Base-by-base conservation (phyloP, 176 grass and related monocot genomes). In the Eleusine coracana region DNA sequence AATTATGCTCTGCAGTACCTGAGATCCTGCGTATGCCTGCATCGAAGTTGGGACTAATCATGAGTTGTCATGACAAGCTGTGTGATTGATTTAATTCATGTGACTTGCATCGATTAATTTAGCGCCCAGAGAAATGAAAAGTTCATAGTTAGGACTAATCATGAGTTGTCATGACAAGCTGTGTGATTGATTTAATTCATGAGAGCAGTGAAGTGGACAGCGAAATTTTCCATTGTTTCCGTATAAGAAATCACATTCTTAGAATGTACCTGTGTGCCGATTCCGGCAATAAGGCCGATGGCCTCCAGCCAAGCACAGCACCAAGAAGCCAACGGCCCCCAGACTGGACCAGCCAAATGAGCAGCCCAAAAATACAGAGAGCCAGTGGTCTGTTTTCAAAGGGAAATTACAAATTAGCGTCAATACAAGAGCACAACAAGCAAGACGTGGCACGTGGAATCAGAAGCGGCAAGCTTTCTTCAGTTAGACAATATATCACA, bases 341-440 rank as follows among this genome's bases (percentile, higher is more conserved):
- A 99, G 18, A 87, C 89, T 25, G 96, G 96, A 8, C 93, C 93
- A 15, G 96, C 96, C 70, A 99, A 85, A 80, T 98, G 96, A 74
- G 96, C 96, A 86, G 96, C 96, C 96, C 96, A 98, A 52, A 98
- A 98, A 80, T 98, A 98, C 4, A 98, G 87, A 5, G 93, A 98
- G 41, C 96, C 96, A 63, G 96, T 98, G 13, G 96, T 98, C 96
- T 98, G 93, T 88, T 86, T 39, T 71, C 59, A 34, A 46, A 76
- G 4, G 15, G 1, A 51, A 40, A 65, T 62, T 16, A 54, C 0
- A 51, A 40, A 65, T 62, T 16, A 54, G 36, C 36, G 40, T 29
- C 28, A 78, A 7, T 63, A 27, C 21, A 65, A 15, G 69, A 60
- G 59, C 28, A 34, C 9, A 67, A 29, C 11, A 61, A 62, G 49